A percentile compares a stretch with the other conserved stretches of the same genome.
phyloP scores from a whole-genome alignment of 2,329 filamentous ascomycete genomes.

The Stromatinia cepivora region DNA sequence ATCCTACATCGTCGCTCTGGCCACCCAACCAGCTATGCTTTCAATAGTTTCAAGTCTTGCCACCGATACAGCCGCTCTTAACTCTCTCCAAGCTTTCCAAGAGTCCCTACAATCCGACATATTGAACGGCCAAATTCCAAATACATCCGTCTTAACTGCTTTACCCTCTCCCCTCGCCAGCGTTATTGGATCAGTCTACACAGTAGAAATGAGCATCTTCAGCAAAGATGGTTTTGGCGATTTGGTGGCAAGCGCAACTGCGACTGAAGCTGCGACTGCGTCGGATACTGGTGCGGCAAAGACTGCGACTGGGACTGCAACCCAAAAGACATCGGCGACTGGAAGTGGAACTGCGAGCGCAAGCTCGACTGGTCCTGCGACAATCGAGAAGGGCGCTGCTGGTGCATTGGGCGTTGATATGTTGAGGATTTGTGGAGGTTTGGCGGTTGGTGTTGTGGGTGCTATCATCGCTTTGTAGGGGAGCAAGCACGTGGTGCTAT shows the following conservation, averaged over 20 bases:
- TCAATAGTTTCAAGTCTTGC: conserved; percentile 19
- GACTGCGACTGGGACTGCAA: conserved; percentile 7
- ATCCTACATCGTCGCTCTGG: conserved; percentile 17
- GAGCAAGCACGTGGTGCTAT: neutral
- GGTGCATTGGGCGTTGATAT: conserved; percentile 1
- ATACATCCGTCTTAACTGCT: conserved; percentile 12
- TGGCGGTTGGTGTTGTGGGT: conserved; percentile 22
- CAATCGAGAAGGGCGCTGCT: neutral
- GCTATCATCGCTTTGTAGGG: conserved; percentile 23
- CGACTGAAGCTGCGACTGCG: conserved; percentile 7
- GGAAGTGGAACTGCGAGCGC: neutral
- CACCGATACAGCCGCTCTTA: conserved; percentile 23
- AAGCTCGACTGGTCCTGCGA: neutral
- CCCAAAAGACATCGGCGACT: conserved; percentile 6
- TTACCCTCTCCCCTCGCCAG: conserved; percentile 23
- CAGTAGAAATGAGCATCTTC: conserved; percentile 21
- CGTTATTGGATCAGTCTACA: conserved; percentile 22
- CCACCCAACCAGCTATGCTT: conserved; percentile 22
- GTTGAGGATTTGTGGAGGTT: conserved; percentile 4
- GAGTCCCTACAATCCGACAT: conserved; percentile 11
- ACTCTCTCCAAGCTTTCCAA: conserved; percentile 15
- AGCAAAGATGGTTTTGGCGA: conserved; percentile 22
- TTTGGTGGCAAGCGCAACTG: conserved; percentile 1
- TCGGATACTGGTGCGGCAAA: neutral
- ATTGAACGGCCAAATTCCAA: neutral